A percentile compares a stretch with the other conserved stretches of the same genome.
Evolutionary conservation across 495 filamentous ascomycete genomes (phyloP).

Genomic region (Aspergillus baeticus): DNA sequence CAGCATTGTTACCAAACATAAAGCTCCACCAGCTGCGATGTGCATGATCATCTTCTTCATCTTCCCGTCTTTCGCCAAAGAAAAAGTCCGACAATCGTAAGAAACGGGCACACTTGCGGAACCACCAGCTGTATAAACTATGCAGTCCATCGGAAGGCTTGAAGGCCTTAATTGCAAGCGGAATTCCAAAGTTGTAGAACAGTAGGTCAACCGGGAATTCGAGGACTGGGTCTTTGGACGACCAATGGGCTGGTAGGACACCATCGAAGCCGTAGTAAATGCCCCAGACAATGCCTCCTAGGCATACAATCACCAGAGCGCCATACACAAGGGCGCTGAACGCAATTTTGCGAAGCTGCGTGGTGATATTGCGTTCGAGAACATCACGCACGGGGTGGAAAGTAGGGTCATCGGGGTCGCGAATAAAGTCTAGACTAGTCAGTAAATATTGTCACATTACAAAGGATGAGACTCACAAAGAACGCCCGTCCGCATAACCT

Average conservation of each 20-base stretch:
- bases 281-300: constrained; percentile 96
- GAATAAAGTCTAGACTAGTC: constrained; percentile 77
- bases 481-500: constrained; percentile 91
- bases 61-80: constrained; percentile 74
- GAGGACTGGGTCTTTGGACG: constrained; percentile 82
- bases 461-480: constrained; percentile 61
- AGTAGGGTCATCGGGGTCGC: constrained; percentile 96
- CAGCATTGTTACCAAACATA: constrained; percentile 43
- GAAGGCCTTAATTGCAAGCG: constrained; percentile 74
- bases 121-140: constrained; percentile 93
- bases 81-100: constrained; percentile 88
- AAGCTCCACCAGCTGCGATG: constrained; percentile 53
- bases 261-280: constrained; percentile 61
- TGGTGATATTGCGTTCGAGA: constrained; percentile 86
- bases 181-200: constrained; percentile 96
- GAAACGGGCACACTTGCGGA: constrained; percentile 76
- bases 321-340: constrained; percentile 97
- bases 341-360: constrained; percentile 92
- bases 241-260: constrained; percentile 89
- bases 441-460: constrained; percentile 1
- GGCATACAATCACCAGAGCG: constrained; percentile 84
- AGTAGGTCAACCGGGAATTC: constrained; percentile 94
- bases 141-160: constrained; percentile 82
- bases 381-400: constrained; percentile 98
- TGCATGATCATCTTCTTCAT: constrained; percentile 76